Evolutionary conservation across 1,284 basidiomycete species (phyloP), one percentile per base, ranked within the genome.

Genomic region (Cryptococcus hybrid): DNA sequence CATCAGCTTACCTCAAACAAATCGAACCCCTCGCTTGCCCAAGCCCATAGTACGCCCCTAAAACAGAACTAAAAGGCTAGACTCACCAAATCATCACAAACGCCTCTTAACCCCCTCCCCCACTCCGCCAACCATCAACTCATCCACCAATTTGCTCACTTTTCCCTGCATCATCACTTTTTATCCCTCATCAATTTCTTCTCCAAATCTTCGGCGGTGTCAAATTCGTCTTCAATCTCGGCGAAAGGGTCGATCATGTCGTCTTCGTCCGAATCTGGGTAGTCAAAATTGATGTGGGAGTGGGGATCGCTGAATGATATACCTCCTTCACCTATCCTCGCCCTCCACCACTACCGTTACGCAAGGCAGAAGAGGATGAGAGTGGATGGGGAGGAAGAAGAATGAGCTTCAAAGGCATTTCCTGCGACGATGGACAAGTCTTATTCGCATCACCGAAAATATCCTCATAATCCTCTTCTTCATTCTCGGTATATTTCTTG

Each of bases 181-280:
- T 94, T 92, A 79, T 96, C 93, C 45, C 92, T 84, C 60, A 90
- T 86, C 6, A 96, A 80, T 65, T 95, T 94, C 1, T 90, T 84
- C 70, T 95, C 92, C 4, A 95, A 81, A 64, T 91, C 89, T 68
- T 92, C 47, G 8, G 18, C 47, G 2, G n/a, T 44, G 61, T 90
- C 92, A 36, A 88, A 73, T 43, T 75, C 90, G 80, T 92, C 91
- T 65, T 95, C 91, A 61, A 95, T 92, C 88, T 94, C 92, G 0
- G 93, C 92, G 69, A 97, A 97, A 0, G 93, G 92, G 80, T 96
- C 93, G 57, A 90, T 88, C 49, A 92, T 91, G 59, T 93, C 90
- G 59, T 94, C 91, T 3, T 85, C 85, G 37, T 89, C 85, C 11
- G 40, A 15, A 5, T 30, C 30, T 30, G 30, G 30, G 30, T 30